Evolutionary conservation across 345 rosid genomes (phyloP), one percentile per base, ranked within the genome.

Genomic region (Adansonia digitata): DNA sequence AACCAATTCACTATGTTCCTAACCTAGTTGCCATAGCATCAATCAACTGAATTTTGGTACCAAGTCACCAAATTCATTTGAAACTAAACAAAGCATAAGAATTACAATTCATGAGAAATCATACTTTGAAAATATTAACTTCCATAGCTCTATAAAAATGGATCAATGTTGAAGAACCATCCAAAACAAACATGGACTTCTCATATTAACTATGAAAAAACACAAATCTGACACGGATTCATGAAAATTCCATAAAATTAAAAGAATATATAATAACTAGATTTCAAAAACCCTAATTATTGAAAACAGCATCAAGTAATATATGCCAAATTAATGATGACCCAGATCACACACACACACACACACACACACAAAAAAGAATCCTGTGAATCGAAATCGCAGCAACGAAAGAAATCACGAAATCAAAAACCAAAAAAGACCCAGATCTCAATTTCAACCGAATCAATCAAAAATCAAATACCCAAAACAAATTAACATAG

Each of bases 401-500:
- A 22, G 14, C 13, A 20, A 37, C 37, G 24, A 40, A 22, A 72
- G 15, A 22, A 72, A 55, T 39, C 51, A 26, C 22, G 4, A 72
- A 35, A n/a, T 4, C 2, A 18, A 43, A 56, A 71, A 17, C 74
- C 12, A 34, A 39, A 55, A 55, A 24, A 52, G 20, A 57, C 11
- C 59, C 73, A 69, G 60, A 49, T 31, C 49, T 69, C 43, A 31
- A 1, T 31, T 49, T 49, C 39, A 20, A 31, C 1, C 40, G 10
- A 48, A 48, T 48, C 59, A 69, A 69, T 10, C 1, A 5, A 69
- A 69, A 69, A 69, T 31, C 5, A 7, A 48, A 48, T 69, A 69
- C 73, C 59, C 59, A 69, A 31, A 11, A 48, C 27, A 29, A 69
- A 69, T 31, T 29, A 69, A 69, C 73, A 69, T 9, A 43, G 20